These are phyloP conservation scores for Curvularia eragrostidis DNA, from an alignment of 2,329 filamentous ascomycete species.

Conservation along the genomic window DNA sequence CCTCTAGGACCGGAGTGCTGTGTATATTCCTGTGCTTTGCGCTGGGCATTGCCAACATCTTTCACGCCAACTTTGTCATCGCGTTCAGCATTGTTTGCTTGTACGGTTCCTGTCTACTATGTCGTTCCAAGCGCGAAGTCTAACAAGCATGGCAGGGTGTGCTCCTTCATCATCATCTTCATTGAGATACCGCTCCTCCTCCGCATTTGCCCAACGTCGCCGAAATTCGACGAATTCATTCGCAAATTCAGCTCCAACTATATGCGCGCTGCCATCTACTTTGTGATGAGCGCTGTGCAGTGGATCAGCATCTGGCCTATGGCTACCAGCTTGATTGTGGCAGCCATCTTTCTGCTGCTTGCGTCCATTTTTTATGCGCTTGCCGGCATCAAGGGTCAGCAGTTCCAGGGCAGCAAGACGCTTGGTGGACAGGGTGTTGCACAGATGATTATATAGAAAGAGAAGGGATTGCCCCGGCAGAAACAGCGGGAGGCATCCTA, in stretches of 20 bases:
- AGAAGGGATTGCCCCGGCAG: background rate
- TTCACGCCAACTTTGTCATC: conserved; percentile 64
- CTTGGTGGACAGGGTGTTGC: conserved; percentile 91
- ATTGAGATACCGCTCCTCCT: conserved; percentile 87
- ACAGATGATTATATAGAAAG: conserved; percentile 83
- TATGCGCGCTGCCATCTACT: conserved; percentile 90
- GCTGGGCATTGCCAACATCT: conserved; percentile 72
- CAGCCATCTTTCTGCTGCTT: conserved; percentile 79
- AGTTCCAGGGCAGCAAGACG: conserved; percentile 92
- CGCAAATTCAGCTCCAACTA: conserved; percentile 95
- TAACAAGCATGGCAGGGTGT: conserved; percentile 48
- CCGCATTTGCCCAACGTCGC: conserved; percentile 94
- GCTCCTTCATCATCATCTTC: conserved; percentile 59
- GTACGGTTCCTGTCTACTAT: conserved; percentile 41
- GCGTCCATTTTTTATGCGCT: conserved; percentile 81
- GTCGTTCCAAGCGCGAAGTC: background rate
- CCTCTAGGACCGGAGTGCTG: conserved; percentile 61
- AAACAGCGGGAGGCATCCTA: background rate
- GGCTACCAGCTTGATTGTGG: conserved; percentile 79
- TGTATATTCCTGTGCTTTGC: conserved; percentile 71
- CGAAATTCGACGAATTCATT: conserved; percentile 86
- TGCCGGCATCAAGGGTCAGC: conserved; percentile 81
- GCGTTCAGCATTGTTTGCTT: conserved; percentile 64
- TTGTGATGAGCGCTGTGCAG: conserved; percentile 79
- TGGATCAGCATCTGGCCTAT: conserved; percentile 76